phyloP scores from a whole-genome alignment of 2,329 filamentous ascomycete genomes.

The Zymoseptoria tritici region DNA sequence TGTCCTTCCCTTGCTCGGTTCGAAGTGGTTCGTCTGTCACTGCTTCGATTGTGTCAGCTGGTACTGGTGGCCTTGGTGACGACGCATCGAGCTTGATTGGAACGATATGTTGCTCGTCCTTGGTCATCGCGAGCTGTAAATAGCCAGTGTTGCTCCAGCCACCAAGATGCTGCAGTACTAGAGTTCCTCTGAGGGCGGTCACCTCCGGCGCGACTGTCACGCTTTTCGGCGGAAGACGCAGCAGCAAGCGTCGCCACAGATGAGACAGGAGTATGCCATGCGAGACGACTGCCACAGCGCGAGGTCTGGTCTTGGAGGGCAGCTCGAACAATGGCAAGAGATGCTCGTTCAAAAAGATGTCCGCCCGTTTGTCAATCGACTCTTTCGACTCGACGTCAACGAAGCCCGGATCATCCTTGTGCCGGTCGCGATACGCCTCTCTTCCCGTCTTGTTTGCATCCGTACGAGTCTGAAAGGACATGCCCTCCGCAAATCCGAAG shows the following conservation, averaged over 20 bases:
- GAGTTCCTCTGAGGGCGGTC: conserved; percentile 27
- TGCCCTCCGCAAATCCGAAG: conserved; percentile 65
- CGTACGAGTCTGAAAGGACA: conserved; percentile 44
- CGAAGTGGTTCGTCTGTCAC: neutral
- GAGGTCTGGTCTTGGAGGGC: conserved; percentile 2
- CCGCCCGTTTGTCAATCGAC: conserved; percentile 57
- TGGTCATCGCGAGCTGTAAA: conserved; percentile 35
- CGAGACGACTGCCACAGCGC: conserved; percentile 60
- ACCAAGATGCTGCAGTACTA: conserved; percentile 47
- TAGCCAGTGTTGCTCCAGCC: conserved; percentile 62
- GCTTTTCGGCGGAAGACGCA: conserved; percentile 44
- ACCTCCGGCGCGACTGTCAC: conserved; percentile 40
- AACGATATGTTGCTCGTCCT: neutral
- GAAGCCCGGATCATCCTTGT: conserved; percentile 38
- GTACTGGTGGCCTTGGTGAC: neutral
- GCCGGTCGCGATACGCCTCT: conserved; percentile 33
- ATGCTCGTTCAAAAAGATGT: conserved; percentile 58
- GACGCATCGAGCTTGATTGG: neutral
- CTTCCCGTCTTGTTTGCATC: conserved; percentile 31
- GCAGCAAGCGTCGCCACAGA: conserved; percentile 57
- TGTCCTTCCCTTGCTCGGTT: neutral
- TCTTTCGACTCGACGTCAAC: conserved; percentile 60
- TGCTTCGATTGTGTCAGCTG: neutral
- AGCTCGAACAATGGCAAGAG: conserved; percentile 51
- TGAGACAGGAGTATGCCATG: conserved; percentile 74